A percentile compares a stretch with the other conserved stretches of the same genome.
These are phyloP conservation scores for Aureoboletus auriporus DNA, from an alignment of 768 basidiomycete species.

Conservation along the genomic window DNA sequence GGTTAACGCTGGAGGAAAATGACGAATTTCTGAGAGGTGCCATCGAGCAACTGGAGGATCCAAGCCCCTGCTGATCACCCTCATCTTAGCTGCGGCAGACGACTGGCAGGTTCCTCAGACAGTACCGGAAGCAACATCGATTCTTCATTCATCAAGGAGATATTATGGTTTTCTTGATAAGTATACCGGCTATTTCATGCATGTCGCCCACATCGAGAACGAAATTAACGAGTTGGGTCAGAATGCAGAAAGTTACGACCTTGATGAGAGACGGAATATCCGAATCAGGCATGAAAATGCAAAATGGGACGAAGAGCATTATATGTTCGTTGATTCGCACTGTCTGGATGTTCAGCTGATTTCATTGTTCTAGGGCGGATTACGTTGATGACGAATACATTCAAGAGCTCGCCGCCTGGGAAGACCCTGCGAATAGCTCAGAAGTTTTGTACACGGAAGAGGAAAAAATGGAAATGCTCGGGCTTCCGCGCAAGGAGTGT, in stretches of 20 bases:
- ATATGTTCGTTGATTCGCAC: constrained; percentile 53
- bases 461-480: constrained; percentile 65
- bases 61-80: constrained; percentile 4
- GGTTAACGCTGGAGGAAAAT: constrained; percentile 45
- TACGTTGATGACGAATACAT: constrained; percentile 76
- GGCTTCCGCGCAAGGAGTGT: constrained; percentile 53
- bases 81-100: constrained; percentile 60
- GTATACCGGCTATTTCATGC: constrained; percentile 71
- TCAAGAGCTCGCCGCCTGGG: constrained; percentile 64
- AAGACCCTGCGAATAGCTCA: constrained; percentile 45
- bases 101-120: constrained; percentile 78
- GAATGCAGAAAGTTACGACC: constrained; percentile 55
- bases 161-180: constrained; percentile 76
- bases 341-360: background rate
- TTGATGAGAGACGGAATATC: constrained; percentile 46
- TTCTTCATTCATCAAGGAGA: constrained; percentile 37
- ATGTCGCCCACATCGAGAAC: constrained; percentile 71
- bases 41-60: background rate
- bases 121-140: constrained; percentile 39
- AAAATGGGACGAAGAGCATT: constrained; percentile 83
- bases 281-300: constrained; percentile 62
- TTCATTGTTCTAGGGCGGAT: constrained; percentile 58
- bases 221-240: constrained; percentile 77
- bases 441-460: constrained; percentile 61
- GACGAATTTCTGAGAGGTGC: constrained; percentile 59